Percentiles rank a stretch among this genome's conserved stretches.
Conservation (phyloP, 129 eudicot genomes). For the Lactuca sativa region DNA sequence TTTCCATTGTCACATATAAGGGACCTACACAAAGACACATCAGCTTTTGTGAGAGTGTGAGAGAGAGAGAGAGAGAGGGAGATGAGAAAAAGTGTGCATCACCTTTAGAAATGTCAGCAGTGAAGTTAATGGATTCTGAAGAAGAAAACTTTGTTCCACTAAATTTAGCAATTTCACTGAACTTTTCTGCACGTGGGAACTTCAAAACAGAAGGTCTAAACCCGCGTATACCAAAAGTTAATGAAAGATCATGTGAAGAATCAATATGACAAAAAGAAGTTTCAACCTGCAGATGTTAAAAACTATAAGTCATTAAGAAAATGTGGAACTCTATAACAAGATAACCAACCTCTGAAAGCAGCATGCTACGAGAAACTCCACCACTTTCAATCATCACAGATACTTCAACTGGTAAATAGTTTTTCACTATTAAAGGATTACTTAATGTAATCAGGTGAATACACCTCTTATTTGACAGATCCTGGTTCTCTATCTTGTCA, state of each 20-base stretch:
- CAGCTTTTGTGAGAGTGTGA: conserved; percentile 15
- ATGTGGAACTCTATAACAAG: too few relatives aligned
- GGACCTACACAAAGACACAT: conserved; percentile 49
- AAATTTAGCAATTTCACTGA: conserved; percentile 65
- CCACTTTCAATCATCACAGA: conserved; percentile 79
- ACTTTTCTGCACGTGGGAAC: conserved; percentile 89
- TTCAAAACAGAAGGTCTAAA: conserved; percentile 66
- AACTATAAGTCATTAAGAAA: not conserved
- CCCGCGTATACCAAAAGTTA: conserved; percentile 58
- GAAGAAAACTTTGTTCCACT: conserved; percentile 79
- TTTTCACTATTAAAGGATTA: conserved; percentile 75
- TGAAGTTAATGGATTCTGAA: conserved; percentile 63
- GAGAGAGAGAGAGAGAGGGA: not conserved
- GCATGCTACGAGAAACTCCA: conserved; percentile 61
- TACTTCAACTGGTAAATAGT: conserved; percentile 64
- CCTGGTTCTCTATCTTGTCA: conserved; percentile 33
- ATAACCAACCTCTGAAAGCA: conserved; percentile 69
- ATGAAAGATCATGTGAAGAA: conserved; percentile 81
- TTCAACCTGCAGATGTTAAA: conserved; percentile 69
- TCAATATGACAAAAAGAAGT: conserved; percentile 82
- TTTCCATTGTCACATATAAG: conserved; percentile 71
- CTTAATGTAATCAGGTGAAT: conserved; percentile 67
- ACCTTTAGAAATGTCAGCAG: conserved; percentile 58
- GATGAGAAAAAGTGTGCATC: not conserved
- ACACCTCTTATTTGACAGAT: conserved; percentile 48